Base-by-base conservation (phyloP, 345 rosid genomes). In the Boechera stricta region DNA sequence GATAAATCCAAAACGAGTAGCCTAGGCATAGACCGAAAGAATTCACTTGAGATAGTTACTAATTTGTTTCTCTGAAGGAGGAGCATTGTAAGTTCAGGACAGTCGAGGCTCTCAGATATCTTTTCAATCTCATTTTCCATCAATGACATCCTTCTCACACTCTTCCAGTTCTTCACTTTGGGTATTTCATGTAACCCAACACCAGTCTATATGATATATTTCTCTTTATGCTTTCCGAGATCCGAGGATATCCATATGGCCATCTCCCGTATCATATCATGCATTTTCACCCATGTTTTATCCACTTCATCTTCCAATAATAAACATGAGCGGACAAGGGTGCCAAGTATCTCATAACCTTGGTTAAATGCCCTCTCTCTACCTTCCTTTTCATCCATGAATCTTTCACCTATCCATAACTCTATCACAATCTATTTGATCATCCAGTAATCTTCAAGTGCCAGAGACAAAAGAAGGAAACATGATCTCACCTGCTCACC, bases 201-300 rank as follows among this genome's bases (percentile, higher is more conserved):
- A 6, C 58, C 29, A 11, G 71, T 59, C n/a, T 21, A 29, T 2
- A 64, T 13, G 11, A 42, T 42, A 7, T 21, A 44, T 26, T 0
- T 24, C 3, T 65, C 69, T 13, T 45, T 65, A 28, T 65, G 0
- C 3, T 45, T 45, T 0, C 55, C 69, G 12, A 44, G 26, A 26
- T 65, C 41, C 28, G 24, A 65, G 3, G 16, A 4, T 44, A 73
- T 85, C 79, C 82, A 73, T 15, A 82, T 32, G 0, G 86, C 86
- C 51, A 82, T 73, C 32, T 85, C 87, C n/a, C 84, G 55, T 0
- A 83, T 73, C 12, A 39, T 4, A 39, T 39, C 42, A 39, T 39
- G 42, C 42, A 39, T 39, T 9, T 10, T 39, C 42, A 39, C 42
- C 2, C 0, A 0, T 10, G 42, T 9, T 39, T 3, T 9, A 10